These are phyloP conservation scores for Metschnikowia peoriensis DNA, from an alignment of 805 yeast species.

Conservation along the genomic window DNA sequence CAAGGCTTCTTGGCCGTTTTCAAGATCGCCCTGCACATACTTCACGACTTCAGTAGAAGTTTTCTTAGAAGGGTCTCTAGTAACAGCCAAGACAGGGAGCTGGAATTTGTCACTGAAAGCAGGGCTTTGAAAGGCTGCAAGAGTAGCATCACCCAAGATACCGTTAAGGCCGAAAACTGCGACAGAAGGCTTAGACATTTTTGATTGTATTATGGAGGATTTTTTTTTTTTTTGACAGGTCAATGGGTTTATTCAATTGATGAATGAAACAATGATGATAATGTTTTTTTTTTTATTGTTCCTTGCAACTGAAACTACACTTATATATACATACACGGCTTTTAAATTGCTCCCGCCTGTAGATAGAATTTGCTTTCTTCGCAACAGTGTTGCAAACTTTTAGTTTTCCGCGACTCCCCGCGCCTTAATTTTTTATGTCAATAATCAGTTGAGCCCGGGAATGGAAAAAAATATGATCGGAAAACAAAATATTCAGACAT, in stretches of 20 bases:
- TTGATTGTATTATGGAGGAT: too few species aligned
- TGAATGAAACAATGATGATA: neutral
- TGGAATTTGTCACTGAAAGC: constrained; percentile 41
- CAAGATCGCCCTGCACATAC: constrained; percentile 36
- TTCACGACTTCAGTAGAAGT: constrained; percentile 35
- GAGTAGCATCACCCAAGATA: constrained; percentile 46
- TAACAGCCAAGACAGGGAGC: constrained; percentile 51
- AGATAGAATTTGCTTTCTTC: neutral
- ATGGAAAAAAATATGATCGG: too few species aligned
- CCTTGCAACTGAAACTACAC: neutral
- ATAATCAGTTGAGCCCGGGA: too few species aligned
- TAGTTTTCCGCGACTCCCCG: too few species aligned
- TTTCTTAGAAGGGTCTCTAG: constrained; percentile 41
- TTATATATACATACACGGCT: neutral
- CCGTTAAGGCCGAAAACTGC: constrained; percentile 59
- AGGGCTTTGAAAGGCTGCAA: constrained; percentile 44
- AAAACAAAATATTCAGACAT: too few species aligned
- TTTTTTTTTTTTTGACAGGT: neutral
- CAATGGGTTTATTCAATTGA: neutral
- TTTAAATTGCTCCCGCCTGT: constrained; percentile 1
- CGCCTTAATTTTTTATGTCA: too few species aligned
- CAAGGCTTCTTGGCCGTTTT: constrained; percentile 20
- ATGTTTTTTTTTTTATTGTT: too few species aligned
- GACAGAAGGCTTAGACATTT: constrained; percentile 29
- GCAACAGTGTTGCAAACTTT: neutral